Conservation (phyloP, 208 protist species). For the Crithidia expoeki region DNA sequence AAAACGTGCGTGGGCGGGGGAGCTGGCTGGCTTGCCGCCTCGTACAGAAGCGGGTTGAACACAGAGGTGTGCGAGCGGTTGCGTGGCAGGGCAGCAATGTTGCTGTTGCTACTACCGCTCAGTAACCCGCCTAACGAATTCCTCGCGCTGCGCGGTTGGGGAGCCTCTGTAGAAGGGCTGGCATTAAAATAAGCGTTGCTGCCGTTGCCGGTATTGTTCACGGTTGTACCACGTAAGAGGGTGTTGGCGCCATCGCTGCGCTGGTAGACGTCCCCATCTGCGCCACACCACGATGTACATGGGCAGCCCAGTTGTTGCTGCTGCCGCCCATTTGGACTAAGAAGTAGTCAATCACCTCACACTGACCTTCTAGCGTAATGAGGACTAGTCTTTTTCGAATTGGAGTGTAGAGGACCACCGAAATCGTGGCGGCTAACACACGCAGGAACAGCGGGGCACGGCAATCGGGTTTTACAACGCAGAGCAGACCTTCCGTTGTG, state of each 20-base stretch:
- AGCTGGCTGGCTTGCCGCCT: neutral
- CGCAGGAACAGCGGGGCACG: conserved; percentile 66
- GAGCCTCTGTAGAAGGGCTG: neutral
- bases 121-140: neutral
- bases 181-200: neutral
- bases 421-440: conserved; percentile 78
- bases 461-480: conserved; percentile 76
- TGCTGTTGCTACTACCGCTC: neutral
- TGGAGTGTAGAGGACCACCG: conserved; percentile 77
- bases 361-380: conserved; percentile 88
- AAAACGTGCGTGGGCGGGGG: conserved; percentile 49
- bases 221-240: neutral
- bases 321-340: conserved; percentile 14
- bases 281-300: neutral
- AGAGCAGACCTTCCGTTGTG: conserved; percentile 81
- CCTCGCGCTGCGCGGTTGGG: neutral
- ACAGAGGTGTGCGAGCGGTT: conserved; percentile 23
- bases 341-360: conserved; percentile 82
- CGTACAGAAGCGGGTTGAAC: neutral
- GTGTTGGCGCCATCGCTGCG: conserved; percentile 12
- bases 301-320: neutral
- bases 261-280: neutral
- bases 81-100: neutral
- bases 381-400: conserved; percentile 58
- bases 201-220: no score